Base-by-base conservation (phyloP, 495 filamentous ascomycete species). In the Aspergillus cavernicola region DNA sequence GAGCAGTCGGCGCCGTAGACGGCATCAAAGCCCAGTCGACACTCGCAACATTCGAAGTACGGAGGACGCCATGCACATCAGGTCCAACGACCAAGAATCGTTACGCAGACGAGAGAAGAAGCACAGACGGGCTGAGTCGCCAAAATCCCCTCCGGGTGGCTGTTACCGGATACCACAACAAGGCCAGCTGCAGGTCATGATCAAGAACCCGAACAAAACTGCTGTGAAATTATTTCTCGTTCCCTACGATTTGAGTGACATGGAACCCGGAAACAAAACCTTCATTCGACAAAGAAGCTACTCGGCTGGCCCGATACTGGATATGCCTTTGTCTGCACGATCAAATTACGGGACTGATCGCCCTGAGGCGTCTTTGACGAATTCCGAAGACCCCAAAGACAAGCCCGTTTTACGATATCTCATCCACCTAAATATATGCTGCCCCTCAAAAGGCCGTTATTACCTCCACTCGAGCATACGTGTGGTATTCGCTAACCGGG, bases 401-500 rank as follows among this genome's bases (percentile, higher is more conserved):
- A 87, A 90, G 26, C 88, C 90, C 0, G 87, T 84, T 33, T 71
- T 99, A 36, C 83, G 93, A 52, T 99, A 99, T 70, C 78, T 99
- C 15, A 83, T 96, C 47, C 93, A 99, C 66, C 65, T 99, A 23
- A 90, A 97, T 60, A 93, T 99, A 36, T 97, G 92, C 66, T 90
- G 87, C 65, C 85, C 92, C 8, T 84, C 84, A 2, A 85, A 82
- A 45, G 90, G 90, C 29, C 85, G 92, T 43, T 95, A 85, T 68
- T 99, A 88, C 58, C 73, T 99, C 2, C 90, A 97, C 74, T 95
- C 92, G 62, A 88, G 80, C 52, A 88, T 97, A 52, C 83, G 93
- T 26, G 90, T 99, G 39, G 93, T 99, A 2, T 99, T 99, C 67
- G 93, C 93, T 47, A 99, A 99, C 66, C 84, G 93, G 23, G 95